Conservation (phyloP, 2,329 filamentous ascomycete genomes). For the Colletotrichum agaves region DNA sequence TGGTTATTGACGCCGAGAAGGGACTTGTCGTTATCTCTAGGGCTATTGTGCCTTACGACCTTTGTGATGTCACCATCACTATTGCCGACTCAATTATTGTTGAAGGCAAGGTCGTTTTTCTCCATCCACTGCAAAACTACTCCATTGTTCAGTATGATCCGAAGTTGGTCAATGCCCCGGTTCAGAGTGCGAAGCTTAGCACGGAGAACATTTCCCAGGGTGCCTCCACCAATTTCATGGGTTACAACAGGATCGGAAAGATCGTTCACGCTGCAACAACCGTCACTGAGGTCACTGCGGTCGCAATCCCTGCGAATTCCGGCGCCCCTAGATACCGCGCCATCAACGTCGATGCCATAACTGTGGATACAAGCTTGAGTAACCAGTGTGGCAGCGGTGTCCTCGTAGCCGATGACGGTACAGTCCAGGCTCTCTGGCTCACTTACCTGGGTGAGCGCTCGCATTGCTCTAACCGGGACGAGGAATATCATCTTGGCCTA, state of each 20-base stretch:
- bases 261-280: constrained; percentile 94
- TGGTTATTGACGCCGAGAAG: constrained; percentile 97
- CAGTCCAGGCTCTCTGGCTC: constrained; percentile 94
- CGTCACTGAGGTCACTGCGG: constrained; percentile 96
- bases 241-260: constrained; percentile 95
- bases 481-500: constrained; percentile 95
- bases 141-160: constrained; percentile 96
- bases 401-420: constrained; percentile 87
- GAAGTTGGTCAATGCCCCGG: constrained; percentile 89
- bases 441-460: constrained; percentile 94
- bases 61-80: constrained; percentile 95
- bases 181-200: constrained; percentile 87
- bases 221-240: constrained; percentile 93
- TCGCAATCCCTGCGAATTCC: constrained; percentile 93
- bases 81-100: constrained; percentile 97
- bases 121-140: constrained; percentile 97
- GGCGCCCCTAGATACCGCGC: constrained; percentile 92
- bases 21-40: constrained; percentile 93
- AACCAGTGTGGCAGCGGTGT: constrained; percentile 95
- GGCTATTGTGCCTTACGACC: constrained; percentile 93
- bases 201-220: constrained; percentile 88
- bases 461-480: constrained; percentile 82
- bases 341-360: constrained; percentile 96
- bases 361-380: constrained; percentile 91
- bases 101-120: constrained; percentile 91